Evolutionary conservation across 768 basidiomycete species (phyloP).

Genomic region (Clathrus columnatus): DNA sequence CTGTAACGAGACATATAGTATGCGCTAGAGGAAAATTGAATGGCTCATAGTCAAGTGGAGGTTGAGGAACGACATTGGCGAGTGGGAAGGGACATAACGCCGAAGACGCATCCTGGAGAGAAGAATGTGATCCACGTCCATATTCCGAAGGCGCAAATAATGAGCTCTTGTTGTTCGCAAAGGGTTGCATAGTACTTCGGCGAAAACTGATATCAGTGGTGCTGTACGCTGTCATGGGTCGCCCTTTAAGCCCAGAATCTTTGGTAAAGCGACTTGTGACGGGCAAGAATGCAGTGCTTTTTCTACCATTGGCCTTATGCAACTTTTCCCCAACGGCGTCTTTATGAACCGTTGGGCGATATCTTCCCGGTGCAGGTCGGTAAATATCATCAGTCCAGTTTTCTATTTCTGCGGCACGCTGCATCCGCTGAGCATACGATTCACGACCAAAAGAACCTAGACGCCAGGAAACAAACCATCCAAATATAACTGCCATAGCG

Average conservation of each 20-base stretch:
- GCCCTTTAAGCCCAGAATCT: conserved; percentile 52
- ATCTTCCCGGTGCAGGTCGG: conserved; percentile 80
- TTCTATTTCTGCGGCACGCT: conserved; percentile 84
- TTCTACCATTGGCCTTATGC: conserved; percentile 31
- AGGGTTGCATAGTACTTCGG: conserved; percentile 42
- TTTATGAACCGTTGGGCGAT: conserved; percentile 83
- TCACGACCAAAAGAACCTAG: conserved; percentile 91
- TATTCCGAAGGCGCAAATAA: conserved; percentile 69
- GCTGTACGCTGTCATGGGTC: conserved; percentile 16
- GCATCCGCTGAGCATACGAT: conserved; percentile 87
- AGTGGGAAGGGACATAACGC: conserved; percentile 91
- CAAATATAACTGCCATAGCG: conserved; percentile 92
- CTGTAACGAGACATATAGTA: conserved; percentile 93
- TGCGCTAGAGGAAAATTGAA: conserved; percentile 94
- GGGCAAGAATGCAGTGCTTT: conserved; percentile 31
- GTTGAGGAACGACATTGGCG: conserved; percentile 84
- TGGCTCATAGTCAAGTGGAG: conserved; percentile 83
- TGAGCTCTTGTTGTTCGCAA: conserved; percentile 28
- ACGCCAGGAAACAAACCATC: conserved; percentile 97
- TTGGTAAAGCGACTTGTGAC: conserved; percentile 47
- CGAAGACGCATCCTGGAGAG: conserved; percentile 26
- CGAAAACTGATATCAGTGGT: conserved; percentile 45
- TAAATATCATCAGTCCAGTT: conserved; percentile 96
- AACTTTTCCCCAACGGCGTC: conserved; percentile 44
- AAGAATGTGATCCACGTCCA: conserved; percentile 67